Evolutionary conservation across 495 filamentous ascomycete species (phyloP), one percentile per base, ranked within the genome.

Genomic region (Talaromyces wortmannii): DNA sequence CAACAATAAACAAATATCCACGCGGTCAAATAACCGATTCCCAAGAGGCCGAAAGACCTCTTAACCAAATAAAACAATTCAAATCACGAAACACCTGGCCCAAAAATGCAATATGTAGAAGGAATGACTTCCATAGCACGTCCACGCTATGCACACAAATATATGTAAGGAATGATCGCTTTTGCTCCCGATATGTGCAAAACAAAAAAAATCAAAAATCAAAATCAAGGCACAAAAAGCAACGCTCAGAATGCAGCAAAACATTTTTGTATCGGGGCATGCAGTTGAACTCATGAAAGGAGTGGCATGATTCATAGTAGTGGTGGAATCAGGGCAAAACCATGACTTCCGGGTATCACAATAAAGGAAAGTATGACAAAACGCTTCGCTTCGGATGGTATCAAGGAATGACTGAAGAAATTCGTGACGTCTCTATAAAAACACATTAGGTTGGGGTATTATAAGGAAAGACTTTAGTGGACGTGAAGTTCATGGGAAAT

Each of bases 221-320:
- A 75, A 65, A 67, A 71, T 71, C 71, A 58, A 65, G 70, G 70
- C 71, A 64, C 72, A 56, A 56, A 31, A 62, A 60, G 53, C 60
- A 61, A 60, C 56, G 53, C 55, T 56, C 18, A 46, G 50, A 31
- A 56, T 42, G 32, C 8, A 57, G 49, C 52, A 56, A 48, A 45
- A 17, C 43, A 56, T 11, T 53, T 53, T 46, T 10, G 36, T 42
- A 53, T 53, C 52, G 52, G 50, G 52, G 55, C 55, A 56, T 56
- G 46, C 45, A 56, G 16, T 31, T 56, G 45, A 55, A 48, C 42
- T 53, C 52, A 53, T 55, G 47, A 56, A 56, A 56, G 55, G 55
- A 56, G 40, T 32, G 55, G 47, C 55, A 50, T 56, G 55, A 56
- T 50, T 56, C 55, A 56, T 56, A 18, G 32, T 12, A 55, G 13